A percentile compares a stretch with the other conserved stretches of the same genome.
Conservation (phyloP, 768 basidiomycete species). For the Termitomyces sp. region DNA sequence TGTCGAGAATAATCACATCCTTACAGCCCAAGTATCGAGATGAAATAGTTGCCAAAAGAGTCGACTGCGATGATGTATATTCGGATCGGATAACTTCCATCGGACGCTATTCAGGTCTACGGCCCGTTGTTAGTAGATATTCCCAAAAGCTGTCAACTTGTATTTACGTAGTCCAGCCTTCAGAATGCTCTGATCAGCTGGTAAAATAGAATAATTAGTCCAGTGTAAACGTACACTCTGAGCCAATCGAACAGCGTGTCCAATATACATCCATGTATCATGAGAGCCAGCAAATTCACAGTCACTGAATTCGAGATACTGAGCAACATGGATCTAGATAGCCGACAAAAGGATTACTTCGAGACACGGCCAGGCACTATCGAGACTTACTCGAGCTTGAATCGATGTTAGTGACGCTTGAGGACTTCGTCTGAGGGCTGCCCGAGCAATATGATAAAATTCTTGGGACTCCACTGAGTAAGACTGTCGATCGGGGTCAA, state of each 20-base stretch:
- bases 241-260: conserved; percentile 51
- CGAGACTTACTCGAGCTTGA: conserved; percentile 44
- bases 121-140: background rate
- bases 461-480: conserved; percentile 52
- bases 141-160: background rate
- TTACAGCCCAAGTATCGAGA: conserved; percentile 57
- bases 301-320: conserved; percentile 55
- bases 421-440: conserved; percentile 42
- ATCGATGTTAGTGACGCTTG: conserved; percentile 53
- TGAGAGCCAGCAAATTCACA: conserved; percentile 39
- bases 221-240: conserved; percentile 44
- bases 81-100: conserved; percentile 48
- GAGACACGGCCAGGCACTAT: background rate
- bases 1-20: conserved; percentile 3
- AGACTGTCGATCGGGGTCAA: conserved; percentile 44
- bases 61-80: conserved; percentile 41
- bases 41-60: conserved; percentile 69
- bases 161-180: conserved; percentile 47
- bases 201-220: background rate
- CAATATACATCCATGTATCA: conserved; percentile 51
- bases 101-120: conserved; percentile 55
- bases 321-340: conserved; percentile 31
- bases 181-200: background rate
- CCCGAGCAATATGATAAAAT: conserved; percentile 55
- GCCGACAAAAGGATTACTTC: background rate